Conservation (phyloP, 139 green algal species). For the Chlorella vulgaris region DNA sequence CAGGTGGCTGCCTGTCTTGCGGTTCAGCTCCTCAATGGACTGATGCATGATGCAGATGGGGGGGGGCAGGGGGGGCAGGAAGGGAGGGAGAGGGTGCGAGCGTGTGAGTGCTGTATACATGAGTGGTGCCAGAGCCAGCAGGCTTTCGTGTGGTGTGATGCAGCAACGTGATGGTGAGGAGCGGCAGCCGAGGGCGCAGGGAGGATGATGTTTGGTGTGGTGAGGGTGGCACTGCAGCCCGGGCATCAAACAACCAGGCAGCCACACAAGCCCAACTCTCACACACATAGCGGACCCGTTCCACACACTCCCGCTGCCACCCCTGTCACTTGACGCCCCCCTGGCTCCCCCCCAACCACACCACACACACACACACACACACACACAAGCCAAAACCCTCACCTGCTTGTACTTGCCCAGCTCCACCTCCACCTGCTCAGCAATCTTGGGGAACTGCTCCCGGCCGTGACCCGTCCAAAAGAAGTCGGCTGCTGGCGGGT, state of each 20-base stretch:
- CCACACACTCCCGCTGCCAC: too few species aligned
- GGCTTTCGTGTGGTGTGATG: too few species aligned
- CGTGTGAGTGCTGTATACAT: too few species aligned
- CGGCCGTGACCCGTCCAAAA: conserved; percentile 82
- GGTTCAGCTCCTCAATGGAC: conserved; percentile 93
- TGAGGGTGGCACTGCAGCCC: too few species aligned
- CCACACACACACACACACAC: not conserved
- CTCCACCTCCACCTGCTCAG: conserved; percentile 79
- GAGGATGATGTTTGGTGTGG: too few species aligned
- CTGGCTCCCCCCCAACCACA: not conserved
- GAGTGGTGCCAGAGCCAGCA: too few species aligned
- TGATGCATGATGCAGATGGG: not conserved
- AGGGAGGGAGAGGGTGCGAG: not conserved
- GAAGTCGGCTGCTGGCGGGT: conserved; percentile 61
- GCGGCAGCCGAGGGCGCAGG: too few species aligned
- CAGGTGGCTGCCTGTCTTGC: conserved; percentile 60
- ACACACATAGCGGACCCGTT: too few species aligned
- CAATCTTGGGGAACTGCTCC: conserved; percentile 81
- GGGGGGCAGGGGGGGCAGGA: not conserved
- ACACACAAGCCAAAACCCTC: not conserved
- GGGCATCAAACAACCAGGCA: too few species aligned
- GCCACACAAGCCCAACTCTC: too few species aligned
- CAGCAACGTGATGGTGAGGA: too few species aligned
- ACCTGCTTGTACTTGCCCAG: conserved; percentile 84
- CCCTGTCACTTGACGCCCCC: too few species aligned